phyloP scores from a whole-genome alignment of 2,329 filamentous ascomycete species.

The Leptographium procerum region DNA sequence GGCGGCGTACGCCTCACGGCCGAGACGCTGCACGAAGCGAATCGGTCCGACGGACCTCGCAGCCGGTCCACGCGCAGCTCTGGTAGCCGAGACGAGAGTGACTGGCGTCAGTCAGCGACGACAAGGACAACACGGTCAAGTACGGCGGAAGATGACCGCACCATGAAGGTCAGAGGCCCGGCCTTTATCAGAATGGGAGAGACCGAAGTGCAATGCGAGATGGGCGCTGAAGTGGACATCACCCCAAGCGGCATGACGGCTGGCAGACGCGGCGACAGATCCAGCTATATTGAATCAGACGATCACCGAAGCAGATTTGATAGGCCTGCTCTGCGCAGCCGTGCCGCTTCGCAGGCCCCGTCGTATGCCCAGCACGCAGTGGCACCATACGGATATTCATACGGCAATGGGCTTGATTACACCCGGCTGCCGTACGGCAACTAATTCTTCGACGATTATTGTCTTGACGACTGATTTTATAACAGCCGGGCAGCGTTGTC shows the following conservation, averaged over 20 bases:
- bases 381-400: constrained; percentile 11
- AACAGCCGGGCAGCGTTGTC: background rate
- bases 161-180: constrained; percentile 46
- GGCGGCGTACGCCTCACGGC: constrained; percentile 40
- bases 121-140: constrained; percentile 48
- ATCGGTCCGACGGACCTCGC: constrained; percentile 34
- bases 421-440: background rate
- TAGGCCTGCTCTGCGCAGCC: constrained; percentile 31
- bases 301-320: constrained; percentile 35
- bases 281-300: constrained; percentile 38
- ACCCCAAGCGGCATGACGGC: constrained; percentile 17
- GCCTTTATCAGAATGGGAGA: constrained; percentile 45
- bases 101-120: constrained; percentile 49
- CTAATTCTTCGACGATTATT: background rate
- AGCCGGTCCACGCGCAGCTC: constrained; percentile 48
- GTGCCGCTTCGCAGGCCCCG: constrained; percentile 38
- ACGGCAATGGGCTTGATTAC: constrained; percentile 10
- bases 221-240: constrained; percentile 50
- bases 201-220: constrained; percentile 45
- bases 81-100: constrained; percentile 51
- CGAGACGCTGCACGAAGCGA: constrained; percentile 41
- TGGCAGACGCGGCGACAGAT: constrained; percentile 34
- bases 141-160: constrained; percentile 44
- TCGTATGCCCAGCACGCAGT: constrained; percentile 25
- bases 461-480: too few relatives aligned